phyloP scores from a whole-genome alignment of 179 eudicot species.

The Pouteria campechiana region DNA sequence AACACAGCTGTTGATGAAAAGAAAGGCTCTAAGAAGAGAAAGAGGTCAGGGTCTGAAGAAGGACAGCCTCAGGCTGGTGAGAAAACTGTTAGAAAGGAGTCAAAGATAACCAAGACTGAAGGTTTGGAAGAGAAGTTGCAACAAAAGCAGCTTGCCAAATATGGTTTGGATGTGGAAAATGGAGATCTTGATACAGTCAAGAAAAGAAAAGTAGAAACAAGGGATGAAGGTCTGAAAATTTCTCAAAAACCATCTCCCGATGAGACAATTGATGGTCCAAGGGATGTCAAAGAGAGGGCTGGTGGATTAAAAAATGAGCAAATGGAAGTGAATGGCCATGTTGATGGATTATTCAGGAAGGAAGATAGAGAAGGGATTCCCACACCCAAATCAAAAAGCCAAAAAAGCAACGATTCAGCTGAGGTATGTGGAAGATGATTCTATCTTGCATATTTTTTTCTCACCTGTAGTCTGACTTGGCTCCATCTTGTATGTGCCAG shows the following conservation, averaged over 20 bases:
- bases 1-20: conserved; percentile 14
- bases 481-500: background rate
- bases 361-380: conserved; percentile 19
- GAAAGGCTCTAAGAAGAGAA: conserved; percentile 56
- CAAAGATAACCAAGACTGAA: conserved; percentile 40
- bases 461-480: background rate
- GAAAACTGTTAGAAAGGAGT: conserved; percentile 17
- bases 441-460: background rate
- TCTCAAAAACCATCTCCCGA: conserved; percentile 8
- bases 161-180: background rate
- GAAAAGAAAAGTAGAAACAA: conserved; percentile 7
- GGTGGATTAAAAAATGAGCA: too few relatives aligned
- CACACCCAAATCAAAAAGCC: conserved; percentile 17
- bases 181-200: conserved; percentile 1
- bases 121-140: conserved; percentile 19
- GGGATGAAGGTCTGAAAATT: background rate
- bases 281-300: too few relatives aligned
- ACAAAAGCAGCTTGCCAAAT: conserved; percentile 1
- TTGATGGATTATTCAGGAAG: conserved; percentile 16
- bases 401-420: conserved; percentile 36
- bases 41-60: conserved; percentile 33
- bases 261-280: too few relatives aligned
- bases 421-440: conserved; percentile 31
- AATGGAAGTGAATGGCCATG: conserved; percentile 2
- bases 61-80: conserved; percentile 10